Evolutionary conservation across 148 eudicot genomes (phyloP), one percentile per base, ranked within the genome.

Genomic region (Mesembryanthemum crystallinum): DNA sequence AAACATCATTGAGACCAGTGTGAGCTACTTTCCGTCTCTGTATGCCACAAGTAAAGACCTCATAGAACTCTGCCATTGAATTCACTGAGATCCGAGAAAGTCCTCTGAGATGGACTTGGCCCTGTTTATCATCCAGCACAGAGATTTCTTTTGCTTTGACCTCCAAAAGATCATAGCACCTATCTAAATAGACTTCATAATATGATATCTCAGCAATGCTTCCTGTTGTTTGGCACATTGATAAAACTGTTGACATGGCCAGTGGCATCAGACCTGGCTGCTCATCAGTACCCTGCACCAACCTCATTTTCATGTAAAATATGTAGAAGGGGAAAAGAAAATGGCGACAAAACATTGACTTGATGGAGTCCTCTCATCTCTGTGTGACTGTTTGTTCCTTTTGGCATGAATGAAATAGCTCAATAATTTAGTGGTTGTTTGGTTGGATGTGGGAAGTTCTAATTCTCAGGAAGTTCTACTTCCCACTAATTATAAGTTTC

Each of bases 91-190:
- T 82, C 69, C 76, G 82, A 54, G 96, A 85, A 47, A 95, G 83
- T 43, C 98, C 98, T 72, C 72, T 87, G 35, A 90, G 82, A 78
- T 95, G 97, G 61, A 88, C 75, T 66, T 84, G 86, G 52, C 96
- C 98, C 28, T 87, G 86, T 86, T 86, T 87, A 82, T 92, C 97
- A 76, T 92, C 93, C 80, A 86, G 83, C 32, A 95, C 90, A 2
- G 85, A 28, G 60, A 95, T 87, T 73, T 92, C 98, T 57, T 89
- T 81, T 70, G 80, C 84, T 77, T 92, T 88, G 33, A 72, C 86
- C 80, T 95, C 96, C 69, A 95, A 83, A 14, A 95, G 88, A 85
- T 94, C 98, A 77, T 90, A 90, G 64, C 98, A 95, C 77, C 85
- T 88, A 64, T 95, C 98, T 82, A 92, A 70, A 74, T 95, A 95